Conservation (phyloP, 2,329 filamentous ascomycete species). For the Lasiodiplodia sp. region DNA sequence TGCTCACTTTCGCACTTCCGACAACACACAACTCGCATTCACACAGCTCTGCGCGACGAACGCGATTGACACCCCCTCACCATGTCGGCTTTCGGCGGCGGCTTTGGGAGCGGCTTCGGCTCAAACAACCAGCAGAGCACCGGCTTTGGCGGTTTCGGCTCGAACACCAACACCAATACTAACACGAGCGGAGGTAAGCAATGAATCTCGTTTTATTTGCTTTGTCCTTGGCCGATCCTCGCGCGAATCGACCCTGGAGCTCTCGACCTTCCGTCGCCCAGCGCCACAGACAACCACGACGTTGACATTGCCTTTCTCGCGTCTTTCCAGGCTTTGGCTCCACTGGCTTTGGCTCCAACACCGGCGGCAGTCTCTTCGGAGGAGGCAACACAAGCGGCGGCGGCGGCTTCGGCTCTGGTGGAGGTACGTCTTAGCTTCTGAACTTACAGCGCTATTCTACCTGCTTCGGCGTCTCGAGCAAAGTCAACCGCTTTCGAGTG, state of each 20-base stretch:
- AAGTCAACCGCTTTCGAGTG: not conserved
- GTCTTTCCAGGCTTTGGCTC: slow-evolving; percentile 50
- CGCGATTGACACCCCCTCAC: slow-evolving; percentile 23
- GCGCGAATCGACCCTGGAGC: slow-evolving; percentile 31
- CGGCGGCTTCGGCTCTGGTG: slow-evolving; percentile 41
- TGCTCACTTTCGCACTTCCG: not conserved
- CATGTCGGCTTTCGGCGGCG: slow-evolving; percentile 34
- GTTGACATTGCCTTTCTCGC: slow-evolving; percentile 45
- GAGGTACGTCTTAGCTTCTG: slow-evolving; percentile 32
- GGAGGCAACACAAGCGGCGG: slow-evolving; percentile 35
- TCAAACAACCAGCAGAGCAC: slow-evolving; percentile 45
- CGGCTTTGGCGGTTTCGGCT: slow-evolving; percentile 53
- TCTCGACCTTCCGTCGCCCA: slow-evolving; percentile 30
- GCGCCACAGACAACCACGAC: slow-evolving; percentile 27
- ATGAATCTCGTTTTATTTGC: slow-evolving; percentile 12
- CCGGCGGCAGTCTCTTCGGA: slow-evolving; percentile 38
- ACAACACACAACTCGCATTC: slow-evolving; percentile 26
- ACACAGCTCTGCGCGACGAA: not conserved
- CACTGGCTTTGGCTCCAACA: slow-evolving; percentile 38
- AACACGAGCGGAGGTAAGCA: slow-evolving; percentile 36
- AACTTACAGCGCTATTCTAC: slow-evolving; percentile 3
- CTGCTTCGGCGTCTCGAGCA: slow-evolving; percentile 7
- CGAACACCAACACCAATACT: slow-evolving; percentile 45
- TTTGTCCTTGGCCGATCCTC: slow-evolving; percentile 27
- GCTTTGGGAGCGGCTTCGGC: slow-evolving; percentile 47